Evolutionary conservation across 768 basidiomycete species (phyloP).

Genomic region (Suillus subluteus): DNA sequence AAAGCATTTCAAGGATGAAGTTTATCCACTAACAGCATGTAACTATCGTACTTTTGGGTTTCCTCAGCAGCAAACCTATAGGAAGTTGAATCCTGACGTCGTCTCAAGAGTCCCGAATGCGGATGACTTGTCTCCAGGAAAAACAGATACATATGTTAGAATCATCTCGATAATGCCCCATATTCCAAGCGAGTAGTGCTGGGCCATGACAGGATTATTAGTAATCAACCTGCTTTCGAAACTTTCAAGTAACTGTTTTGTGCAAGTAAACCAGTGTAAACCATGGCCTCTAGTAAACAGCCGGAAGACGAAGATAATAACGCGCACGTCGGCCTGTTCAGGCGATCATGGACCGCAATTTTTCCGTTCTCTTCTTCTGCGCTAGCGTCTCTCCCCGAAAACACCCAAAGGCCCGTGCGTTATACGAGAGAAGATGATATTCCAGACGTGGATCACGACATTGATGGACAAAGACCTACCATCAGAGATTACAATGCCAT

Average conservation of each 20-base stretch:
- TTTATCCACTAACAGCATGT: not conserved
- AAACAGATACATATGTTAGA: too few relatives aligned
- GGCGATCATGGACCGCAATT: conserved; percentile 66
- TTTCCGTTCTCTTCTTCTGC: conserved; percentile 75
- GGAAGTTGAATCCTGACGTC: too few relatives aligned
- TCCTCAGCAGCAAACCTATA: not conserved
- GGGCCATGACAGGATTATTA: not conserved
- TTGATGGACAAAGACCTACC: conserved; percentile 56
- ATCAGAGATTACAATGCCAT: conserved; percentile 80
- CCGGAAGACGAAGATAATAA: conserved; percentile 19
- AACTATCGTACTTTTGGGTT: not conserved
- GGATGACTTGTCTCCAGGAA: too few relatives aligned
- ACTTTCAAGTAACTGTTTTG: too few relatives aligned
- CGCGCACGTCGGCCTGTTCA: conserved; percentile 40
- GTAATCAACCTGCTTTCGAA: not conserved
- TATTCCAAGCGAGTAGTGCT: too few relatives aligned
- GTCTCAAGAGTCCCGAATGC: too few relatives aligned
- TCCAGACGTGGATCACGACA: conserved; percentile 57
- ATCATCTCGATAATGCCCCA: too few relatives aligned
- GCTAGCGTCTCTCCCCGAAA: conserved; percentile 49
- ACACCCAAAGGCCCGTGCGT: conserved; percentile 39
- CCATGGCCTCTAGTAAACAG: conserved; percentile 22
- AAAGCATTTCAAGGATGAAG: conserved; percentile 37
- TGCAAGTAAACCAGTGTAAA: not conserved
- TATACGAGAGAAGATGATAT: conserved; percentile 78